Percentiles rank a stretch among this genome's conserved stretches.
Conservation (phyloP, 2,329 filamentous ascomycete genomes). For the Botrytis hyacinthi region DNA sequence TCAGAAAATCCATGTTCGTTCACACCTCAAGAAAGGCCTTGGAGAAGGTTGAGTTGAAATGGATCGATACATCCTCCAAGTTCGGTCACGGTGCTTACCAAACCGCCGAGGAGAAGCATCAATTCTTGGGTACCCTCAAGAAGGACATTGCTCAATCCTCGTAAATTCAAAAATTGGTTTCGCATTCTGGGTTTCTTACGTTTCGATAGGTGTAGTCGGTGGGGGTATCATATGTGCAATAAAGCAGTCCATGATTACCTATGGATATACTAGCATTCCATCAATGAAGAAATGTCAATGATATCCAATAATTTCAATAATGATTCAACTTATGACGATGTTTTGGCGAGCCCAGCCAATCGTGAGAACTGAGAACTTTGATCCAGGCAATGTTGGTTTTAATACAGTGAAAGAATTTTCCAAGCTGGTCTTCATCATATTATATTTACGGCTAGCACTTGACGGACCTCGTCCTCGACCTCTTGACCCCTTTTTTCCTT, state of each 20-base stretch:
- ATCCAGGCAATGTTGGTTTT: background rate
- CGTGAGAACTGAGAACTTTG: background rate
- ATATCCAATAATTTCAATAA: conserved; percentile 15
- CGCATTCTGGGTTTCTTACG: conserved; percentile 38
- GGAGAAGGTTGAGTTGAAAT: conserved; percentile 99
- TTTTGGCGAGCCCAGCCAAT: background rate
- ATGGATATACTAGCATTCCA: conserved; percentile 31
- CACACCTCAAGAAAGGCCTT: conserved; percentile 94
- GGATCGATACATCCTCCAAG: conserved; percentile 99
- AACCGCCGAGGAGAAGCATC: conserved; percentile 96
- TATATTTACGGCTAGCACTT: background rate
- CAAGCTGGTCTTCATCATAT: background rate
- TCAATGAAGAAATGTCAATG: conserved; percentile 35
- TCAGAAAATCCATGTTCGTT: conserved; percentile 97
- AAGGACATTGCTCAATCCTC: conserved; percentile 73
- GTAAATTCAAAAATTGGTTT: conserved; percentile 42
- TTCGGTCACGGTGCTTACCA: conserved; percentile 99
- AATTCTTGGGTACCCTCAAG: conserved; percentile 95
- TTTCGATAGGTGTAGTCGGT: conserved; percentile 35
- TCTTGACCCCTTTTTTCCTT: background rate
- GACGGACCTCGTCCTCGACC: background rate
- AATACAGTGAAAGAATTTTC: background rate
- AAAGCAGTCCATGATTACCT: conserved; percentile 30
- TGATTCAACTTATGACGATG: background rate
- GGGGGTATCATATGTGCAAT: conserved; percentile 33